Evolutionary conservation across 305 asterid species (phyloP), one percentile per base, ranked within the genome.

Genomic region (Ruellia speciosa): DNA sequence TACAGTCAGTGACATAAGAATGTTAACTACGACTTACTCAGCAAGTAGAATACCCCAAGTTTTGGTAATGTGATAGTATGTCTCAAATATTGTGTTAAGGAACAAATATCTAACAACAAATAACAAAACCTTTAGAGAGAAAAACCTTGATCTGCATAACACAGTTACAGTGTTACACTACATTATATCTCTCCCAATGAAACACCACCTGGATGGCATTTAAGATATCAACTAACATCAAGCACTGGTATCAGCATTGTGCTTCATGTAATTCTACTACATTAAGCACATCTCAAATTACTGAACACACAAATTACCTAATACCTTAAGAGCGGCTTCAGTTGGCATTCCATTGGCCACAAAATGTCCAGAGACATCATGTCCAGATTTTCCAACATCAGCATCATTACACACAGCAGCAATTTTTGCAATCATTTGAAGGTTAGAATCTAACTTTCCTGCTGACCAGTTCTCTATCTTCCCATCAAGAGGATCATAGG

Each of bases 311-410:
- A 7, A 18, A 39, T 19, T 52, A 61, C 34, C 47, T 15, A 33
- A 35, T 72, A 86, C 95, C 93, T 83, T 86, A 47, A 86, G 72
- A 34, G 95, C 87, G 0, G 95, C 95, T 67, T 86, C 95, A 15
- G 95, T 86, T 12, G 95, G 94, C 81, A 83, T 65, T 47, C 94
- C 94, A 39, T 57, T 83, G 70, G 95, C 82, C 34, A 81, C 74
- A 60, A 58, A 81, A 52, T 78, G 89, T 33, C 54, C 74, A 18
- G 76, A 70, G 49, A 49, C 60, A 53, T 73, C 75, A 49, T 62
- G 67, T 7, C 78, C 86, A 58, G 92, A 61, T 56, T 77, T 65
- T 70, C 72, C 87, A 46, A 84, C 77, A 63, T 79, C 80, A 18
- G 94, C 76, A 69, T 84, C 94, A 71, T 84, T 84, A 75, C 89